Evolutionary conservation across 768 basidiomycete genomes (phyloP), one percentile per base, ranked within the genome.

Genomic region (Holtermanniella nyarrowii): DNA sequence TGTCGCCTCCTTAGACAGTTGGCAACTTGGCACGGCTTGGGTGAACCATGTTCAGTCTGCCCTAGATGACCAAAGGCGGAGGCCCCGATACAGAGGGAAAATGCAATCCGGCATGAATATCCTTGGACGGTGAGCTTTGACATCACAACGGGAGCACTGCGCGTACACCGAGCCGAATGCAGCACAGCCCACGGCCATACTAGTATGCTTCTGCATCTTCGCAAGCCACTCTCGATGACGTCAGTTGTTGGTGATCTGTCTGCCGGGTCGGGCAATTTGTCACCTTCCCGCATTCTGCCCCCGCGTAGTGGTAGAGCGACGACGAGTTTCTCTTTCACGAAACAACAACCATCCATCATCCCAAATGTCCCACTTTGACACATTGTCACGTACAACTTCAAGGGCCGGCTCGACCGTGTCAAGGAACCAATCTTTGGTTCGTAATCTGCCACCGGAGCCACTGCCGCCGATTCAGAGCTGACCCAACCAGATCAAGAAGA

Each of bases 401-500:
- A 68, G 64, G 55, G 77, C 78, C 40, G 80, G 79, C 47, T 88
- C 86, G 3, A 81, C 87, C 4, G 68, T 84, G 42, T 88, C 86
- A 10, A 77, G 86, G 44, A 81, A 79, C 52, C 85, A 88, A 72
- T 84, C 83, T 2, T 81, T 97, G 51, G 72, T 73, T 48, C 61
- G 72, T 70, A n/a, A n/a, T 37, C 31, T 7, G 16, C 10, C 31
- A 16, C 31, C 31, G 31, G 31, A 24, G 37, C 31, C 37, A 20
- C 16, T 46, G 31, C 50, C 46, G 13, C 46, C 25, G 26, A 21
- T 1, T 24, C 27, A 16, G 16, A n/a, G 27, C 55, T 51, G 27
- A 58, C 40, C 5, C 20, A 13, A 18, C 18, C 55, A 73, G 64
- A 88, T 96, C 77, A 88, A 88, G 79, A 91, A 88, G 76, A 91